phyloP scores from a whole-genome alignment of 208 protist genomes.

The Acanthamoeba sp. region DNA sequence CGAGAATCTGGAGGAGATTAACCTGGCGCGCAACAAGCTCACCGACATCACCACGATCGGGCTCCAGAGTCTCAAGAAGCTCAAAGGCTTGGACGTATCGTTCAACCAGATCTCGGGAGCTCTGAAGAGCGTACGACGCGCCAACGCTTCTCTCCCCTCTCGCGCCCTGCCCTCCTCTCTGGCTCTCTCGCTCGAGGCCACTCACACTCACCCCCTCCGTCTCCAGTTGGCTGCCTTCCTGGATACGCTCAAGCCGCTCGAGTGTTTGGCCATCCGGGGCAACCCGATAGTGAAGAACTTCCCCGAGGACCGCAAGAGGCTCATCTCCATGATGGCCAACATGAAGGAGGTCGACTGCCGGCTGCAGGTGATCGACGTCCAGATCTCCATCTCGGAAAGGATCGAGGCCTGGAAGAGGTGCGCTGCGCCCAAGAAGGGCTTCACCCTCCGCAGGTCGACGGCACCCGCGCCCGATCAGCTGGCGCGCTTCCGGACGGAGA shows the following conservation, averaged over 20 bases:
- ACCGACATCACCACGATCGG: conserved; percentile 53
- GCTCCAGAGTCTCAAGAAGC: conserved; percentile 8
- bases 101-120: conserved; percentile 56
- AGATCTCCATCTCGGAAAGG: conserved; percentile 70
- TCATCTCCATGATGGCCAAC: conserved; percentile 39
- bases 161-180: background rate
- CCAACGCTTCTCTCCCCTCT: background rate
- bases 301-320: conserved; percentile 5
- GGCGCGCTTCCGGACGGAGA: background rate
- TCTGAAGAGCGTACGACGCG: conserved; percentile 24
- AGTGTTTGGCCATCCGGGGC: conserved; percentile 51
- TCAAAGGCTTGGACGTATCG: conserved; percentile 55
- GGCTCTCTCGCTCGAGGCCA: background rate
- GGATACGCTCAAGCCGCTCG: conserved; percentile 42
- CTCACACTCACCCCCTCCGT: background rate
- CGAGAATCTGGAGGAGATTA: conserved; percentile 49
- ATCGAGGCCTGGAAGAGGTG: conserved; percentile 35
- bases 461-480: background rate
- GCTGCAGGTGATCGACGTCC: conserved; percentile 60
- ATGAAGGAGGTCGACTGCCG: conserved; percentile 56
- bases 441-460: conserved; percentile 24
- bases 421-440: background rate
- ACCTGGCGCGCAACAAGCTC: conserved; percentile 49
- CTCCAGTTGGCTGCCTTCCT: conserved; percentile 40
- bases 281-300: conserved; percentile 68